Conservation (phyloP, 192 early-diverging fungal species). For the Dispira parvispora region DNA sequence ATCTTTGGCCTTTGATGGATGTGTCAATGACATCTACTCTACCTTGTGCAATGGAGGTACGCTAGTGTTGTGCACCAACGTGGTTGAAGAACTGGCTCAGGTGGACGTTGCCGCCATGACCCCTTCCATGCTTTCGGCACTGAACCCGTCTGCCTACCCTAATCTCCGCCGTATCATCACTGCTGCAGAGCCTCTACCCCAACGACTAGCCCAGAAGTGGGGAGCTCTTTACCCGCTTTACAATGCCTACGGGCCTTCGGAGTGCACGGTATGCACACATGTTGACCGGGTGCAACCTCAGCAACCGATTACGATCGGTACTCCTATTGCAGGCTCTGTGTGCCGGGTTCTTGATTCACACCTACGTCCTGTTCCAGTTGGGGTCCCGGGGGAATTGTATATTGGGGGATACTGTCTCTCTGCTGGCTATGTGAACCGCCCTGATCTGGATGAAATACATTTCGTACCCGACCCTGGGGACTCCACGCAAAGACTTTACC, state of each 20-base stretch:
- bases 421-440: constrained; percentile 1
- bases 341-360: neutral
- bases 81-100: neutral
- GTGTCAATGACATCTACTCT: constrained; percentile 6
- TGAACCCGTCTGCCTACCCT: neutral
- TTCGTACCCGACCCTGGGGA: neutral
- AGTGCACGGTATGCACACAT: neutral
- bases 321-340: neutral
- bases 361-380: neutral
- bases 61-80: neutral
- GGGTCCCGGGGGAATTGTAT: neutral
- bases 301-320: neutral
- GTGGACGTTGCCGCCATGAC: neutral
- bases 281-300: neutral
- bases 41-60: constrained; percentile 3
- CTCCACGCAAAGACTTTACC: neutral
- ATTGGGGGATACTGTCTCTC: neutral
- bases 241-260: constrained; percentile 4
- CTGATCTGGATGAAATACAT: neutral
- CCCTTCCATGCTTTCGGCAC: neutral
- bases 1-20: constrained; percentile 5
- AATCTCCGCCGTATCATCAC: neutral
- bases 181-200: neutral
- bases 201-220: neutral
- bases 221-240: neutral